A percentile compares a stretch with the other conserved stretches of the same genome.
Evolutionary conservation across 352 stramenopile species (phyloP).

Genomic region (Globisporangium polare): DNA sequence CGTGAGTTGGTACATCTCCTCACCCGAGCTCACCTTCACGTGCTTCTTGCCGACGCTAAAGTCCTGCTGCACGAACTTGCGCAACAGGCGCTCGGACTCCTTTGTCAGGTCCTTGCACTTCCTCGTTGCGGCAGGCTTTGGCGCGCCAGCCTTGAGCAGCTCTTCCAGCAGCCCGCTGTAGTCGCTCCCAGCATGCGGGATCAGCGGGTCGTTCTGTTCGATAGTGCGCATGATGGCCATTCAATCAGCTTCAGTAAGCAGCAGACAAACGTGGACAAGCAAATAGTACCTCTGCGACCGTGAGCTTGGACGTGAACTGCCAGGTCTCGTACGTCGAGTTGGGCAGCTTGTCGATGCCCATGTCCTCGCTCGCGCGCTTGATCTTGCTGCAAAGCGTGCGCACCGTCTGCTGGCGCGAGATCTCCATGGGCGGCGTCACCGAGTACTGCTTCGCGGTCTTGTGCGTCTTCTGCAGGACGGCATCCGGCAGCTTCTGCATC

Average conservation of each 20-base stretch:
- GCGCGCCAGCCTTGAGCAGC: conserved; percentile 66
- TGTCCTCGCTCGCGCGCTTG: conserved; percentile 51
- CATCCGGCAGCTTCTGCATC: conserved; percentile 27
- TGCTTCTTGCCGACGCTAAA: conserved; percentile 39
- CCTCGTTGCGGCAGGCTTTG: conserved; percentile 51
- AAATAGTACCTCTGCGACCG: conserved; percentile 41
- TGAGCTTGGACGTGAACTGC: conserved; percentile 79
- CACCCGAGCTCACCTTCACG: conserved; percentile 33
- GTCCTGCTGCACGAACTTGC: conserved; percentile 46
- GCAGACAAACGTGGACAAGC: not conserved
- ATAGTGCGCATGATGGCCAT: not conserved
- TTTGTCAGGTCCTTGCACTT: conserved; percentile 60
- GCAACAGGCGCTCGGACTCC: conserved; percentile 49
- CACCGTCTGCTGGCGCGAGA: conserved; percentile 64
- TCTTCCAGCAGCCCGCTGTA: conserved; percentile 71
- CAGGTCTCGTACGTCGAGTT: conserved; percentile 85
- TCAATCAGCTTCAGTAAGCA: not conserved
- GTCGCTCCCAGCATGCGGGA: conserved; percentile 65
- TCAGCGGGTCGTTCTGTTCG: conserved; percentile 48
- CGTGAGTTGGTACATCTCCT: conserved; percentile 43
- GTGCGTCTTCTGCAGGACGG: conserved; percentile 11
- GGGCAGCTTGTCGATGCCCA: conserved; percentile 73
- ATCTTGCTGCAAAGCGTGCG: conserved; percentile 70
- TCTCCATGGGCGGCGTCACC: conserved; percentile 54
- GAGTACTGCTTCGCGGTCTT: conserved; percentile 6